Evolutionary conservation across 169 alveolate genomes (phyloP), one percentile per base, ranked within the genome.

Genomic region (Plasmodium yoelii): DNA sequence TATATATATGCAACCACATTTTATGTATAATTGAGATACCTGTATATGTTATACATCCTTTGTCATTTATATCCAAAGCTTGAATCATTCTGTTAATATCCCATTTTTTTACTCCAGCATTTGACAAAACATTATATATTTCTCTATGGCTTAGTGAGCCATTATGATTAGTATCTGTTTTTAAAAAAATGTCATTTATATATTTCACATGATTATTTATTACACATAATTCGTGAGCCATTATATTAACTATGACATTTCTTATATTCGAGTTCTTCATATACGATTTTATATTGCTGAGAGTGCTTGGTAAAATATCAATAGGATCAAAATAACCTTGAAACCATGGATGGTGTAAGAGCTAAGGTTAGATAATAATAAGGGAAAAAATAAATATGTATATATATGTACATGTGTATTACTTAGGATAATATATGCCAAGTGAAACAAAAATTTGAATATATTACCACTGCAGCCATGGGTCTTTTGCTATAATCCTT

Each of bases 241-340:
- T 82, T 68, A 82, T 69, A 47, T 82, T 82, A 12, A 82, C 75
- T 55, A 82, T 82, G 18, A 68, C 69, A 28, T 82, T 82, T 61
- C 90, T 82, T 57, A 82, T 82, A 46, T 82, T 82, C 49, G 90
- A 82, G 24, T 82, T 86, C 47, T 82, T 82, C 90, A 82, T 82
- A 55, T 82, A 82, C 26, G 90, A 69, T 42, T 82, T 82, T 55
- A 82, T 82, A 61, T 82, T 82, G 28, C 60, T 82, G 55, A 82
- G 51, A 0, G 84, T 69, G 84, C 72, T 68, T 2, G 77, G 86
- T 18, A 67, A 67, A 19, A 82, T 82, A 57, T 61, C 68, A 5
- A 82, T 44, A 18, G 90, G 90, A 18, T 82, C 90, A 26, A 82
- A 53, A 61, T 67, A 82, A 0, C 90, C 90, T 60, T 82, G 90